A percentile compares a stretch with the other conserved stretches of the same genome.
These are phyloP conservation scores for Zygosaccharomyces pseudobailii DNA, from an alignment of 1,139 yeast genomes.

Conservation along the genomic window DNA sequence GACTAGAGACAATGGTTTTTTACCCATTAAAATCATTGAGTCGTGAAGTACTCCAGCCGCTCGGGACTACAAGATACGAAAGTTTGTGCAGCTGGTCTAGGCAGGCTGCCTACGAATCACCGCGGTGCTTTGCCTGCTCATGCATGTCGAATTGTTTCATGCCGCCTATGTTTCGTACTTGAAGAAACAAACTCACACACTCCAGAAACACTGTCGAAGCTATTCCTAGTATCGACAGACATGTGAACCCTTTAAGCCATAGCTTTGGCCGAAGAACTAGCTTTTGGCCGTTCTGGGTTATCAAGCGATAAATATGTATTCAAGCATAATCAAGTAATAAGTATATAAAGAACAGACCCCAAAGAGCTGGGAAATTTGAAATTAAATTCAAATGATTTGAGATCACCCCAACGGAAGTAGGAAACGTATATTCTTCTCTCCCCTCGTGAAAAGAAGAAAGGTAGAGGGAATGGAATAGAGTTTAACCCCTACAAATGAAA, in stretches of 20 bases:
- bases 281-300: background rate
- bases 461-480: background rate
- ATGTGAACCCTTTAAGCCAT: background rate
- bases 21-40: constrained; percentile 7
- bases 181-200: background rate
- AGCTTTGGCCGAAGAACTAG: background rate
- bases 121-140: background rate
- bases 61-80: constrained; percentile 1
- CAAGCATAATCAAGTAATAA: background rate
- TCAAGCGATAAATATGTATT: background rate
- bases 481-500: constrained; percentile 3
- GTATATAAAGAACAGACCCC: background rate
- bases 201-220: background rate
- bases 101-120: background rate
- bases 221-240: background rate
- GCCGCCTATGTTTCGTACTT: background rate
- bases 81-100: constrained; percentile 3
- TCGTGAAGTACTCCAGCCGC: background rate
- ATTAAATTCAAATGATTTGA: background rate
- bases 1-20: background rate
- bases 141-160: background rate
- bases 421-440: background rate
- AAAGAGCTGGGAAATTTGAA: background rate
- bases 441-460: background rate
- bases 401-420: background rate